phyloP scores from a whole-genome alignment of 2,329 filamentous ascomycete species.

The Penicillium psychrosexuale region DNA sequence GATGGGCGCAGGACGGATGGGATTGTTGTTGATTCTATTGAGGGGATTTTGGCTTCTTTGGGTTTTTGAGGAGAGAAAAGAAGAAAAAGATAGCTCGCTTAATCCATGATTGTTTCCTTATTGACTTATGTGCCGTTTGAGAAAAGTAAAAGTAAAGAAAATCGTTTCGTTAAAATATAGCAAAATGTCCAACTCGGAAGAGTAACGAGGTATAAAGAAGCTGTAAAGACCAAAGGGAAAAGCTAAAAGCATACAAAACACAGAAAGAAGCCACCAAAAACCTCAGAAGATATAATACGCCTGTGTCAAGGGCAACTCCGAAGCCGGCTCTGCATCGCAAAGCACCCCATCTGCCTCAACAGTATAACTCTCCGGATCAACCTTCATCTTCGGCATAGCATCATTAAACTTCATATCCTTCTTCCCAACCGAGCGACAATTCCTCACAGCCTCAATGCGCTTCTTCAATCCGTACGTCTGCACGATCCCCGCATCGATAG shows the following conservation, averaged over 20 bases:
- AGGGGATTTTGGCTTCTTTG: not conserved
- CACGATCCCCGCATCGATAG: constrained; percentile 64
- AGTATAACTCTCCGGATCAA: constrained; percentile 85
- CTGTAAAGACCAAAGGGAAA: not conserved
- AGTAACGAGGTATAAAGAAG: constrained; percentile 17
- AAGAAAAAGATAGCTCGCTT: not conserved
- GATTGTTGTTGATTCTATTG: not conserved
- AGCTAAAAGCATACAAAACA: not conserved
- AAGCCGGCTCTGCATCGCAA: constrained; percentile 70
- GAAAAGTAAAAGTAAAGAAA: not conserved
- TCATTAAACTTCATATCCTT: constrained; percentile 89
- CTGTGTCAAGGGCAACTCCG: constrained; percentile 71
- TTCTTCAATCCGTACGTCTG: constrained; percentile 73
- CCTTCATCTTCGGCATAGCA: constrained; percentile 77
- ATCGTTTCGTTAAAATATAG: constrained; percentile 3
- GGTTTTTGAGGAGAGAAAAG: not conserved
- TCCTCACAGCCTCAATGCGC: constrained; percentile 73
- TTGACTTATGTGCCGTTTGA: not conserved
- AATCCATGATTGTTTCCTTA: not conserved
- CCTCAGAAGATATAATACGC: constrained; percentile 70
- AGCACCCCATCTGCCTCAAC: constrained; percentile 79
- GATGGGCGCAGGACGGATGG: constrained; percentile 2
- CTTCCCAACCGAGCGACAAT: constrained; percentile 74
- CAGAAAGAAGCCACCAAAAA: not conserved
- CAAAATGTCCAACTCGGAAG: not conserved